Conservation (phyloP, 2,329 filamentous ascomycete genomes). For the Venturia oleaginea region DNA sequence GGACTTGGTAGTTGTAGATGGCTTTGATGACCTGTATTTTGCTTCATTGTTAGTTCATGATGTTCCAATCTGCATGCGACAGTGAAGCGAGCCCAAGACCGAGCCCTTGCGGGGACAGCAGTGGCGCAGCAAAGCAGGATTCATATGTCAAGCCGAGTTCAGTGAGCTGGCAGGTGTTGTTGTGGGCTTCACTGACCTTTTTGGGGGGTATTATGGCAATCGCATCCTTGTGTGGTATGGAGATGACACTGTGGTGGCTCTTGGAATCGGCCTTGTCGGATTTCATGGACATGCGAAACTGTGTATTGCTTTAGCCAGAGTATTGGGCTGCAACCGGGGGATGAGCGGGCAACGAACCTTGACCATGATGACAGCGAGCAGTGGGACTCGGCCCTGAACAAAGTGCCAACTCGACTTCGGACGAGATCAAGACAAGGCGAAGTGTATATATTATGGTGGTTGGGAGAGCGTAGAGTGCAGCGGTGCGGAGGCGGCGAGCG, state of each 20-base stretch:
- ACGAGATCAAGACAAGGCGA: not conserved
- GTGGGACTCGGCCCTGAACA: slow-evolving; percentile 1
- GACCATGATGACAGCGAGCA: slow-evolving; percentile 16
- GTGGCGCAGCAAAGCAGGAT: not conserved
- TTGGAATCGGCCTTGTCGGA: slow-evolving; percentile 67
- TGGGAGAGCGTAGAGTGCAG: not conserved
- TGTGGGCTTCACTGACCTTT: slow-evolving; percentile 53
- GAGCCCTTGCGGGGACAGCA: not conserved
- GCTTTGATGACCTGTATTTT: slow-evolving; percentile 82
- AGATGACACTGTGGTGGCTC: slow-evolving; percentile 52
- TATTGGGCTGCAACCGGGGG: not conserved
- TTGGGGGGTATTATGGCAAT: slow-evolving; percentile 86
- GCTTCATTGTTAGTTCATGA: slow-evolving; percentile 1
- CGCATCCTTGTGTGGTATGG: slow-evolving; percentile 75
- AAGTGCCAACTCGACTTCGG: not conserved
- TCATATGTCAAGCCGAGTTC: not conserved
- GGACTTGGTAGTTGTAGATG: slow-evolving; percentile 82
- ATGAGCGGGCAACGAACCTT: slow-evolving; percentile 17
- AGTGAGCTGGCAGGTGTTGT: not conserved
- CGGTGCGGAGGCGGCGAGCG: slow-evolving; percentile 3
- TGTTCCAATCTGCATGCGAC: not conserved
- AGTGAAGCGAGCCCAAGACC: not conserved
- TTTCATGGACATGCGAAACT: slow-evolving; percentile 79
- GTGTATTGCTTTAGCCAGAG: slow-evolving; percentile 12
- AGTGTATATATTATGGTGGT: not conserved